These are phyloP conservation scores for Coniochaeta prunicola DNA, from an alignment of 2,329 filamentous ascomycete species.

Conservation along the genomic window DNA sequence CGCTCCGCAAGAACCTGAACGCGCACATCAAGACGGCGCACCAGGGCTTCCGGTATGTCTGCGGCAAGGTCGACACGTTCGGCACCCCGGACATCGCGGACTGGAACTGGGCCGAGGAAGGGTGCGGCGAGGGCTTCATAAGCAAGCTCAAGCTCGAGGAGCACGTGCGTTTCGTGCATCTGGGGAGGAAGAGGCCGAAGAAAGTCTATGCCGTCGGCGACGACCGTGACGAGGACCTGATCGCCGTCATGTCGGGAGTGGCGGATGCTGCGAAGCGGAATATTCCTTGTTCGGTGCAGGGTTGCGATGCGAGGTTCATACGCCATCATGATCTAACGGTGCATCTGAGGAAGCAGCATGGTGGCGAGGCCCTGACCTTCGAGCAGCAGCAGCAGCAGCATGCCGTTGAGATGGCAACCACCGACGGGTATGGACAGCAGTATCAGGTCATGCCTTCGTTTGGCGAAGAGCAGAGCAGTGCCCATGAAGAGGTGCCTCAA, in stretches of 20 bases:
- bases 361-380: constrained; percentile 2
- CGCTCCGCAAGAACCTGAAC: constrained; percentile 74
- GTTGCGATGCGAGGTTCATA: constrained; percentile 39
- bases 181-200: constrained; percentile 47
- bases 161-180: constrained; percentile 75
- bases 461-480: neutral
- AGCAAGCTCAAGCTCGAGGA: constrained; percentile 76
- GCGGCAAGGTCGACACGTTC: constrained; percentile 59
- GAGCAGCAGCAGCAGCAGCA: constrained; percentile 6
- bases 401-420: neutral
- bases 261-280: constrained; percentile 32
- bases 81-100: constrained; percentile 45
- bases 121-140: constrained; percentile 69
- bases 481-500: neutral
- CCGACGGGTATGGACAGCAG: neutral
- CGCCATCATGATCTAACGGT: constrained; percentile 42
- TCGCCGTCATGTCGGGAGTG: constrained; percentile 36
- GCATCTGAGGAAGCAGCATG: constrained; percentile 28
- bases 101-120: constrained; percentile 56
- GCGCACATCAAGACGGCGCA: constrained; percentile 74
- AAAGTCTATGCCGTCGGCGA: constrained; percentile 11
- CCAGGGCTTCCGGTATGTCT: constrained; percentile 70
- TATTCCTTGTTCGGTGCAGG: constrained; percentile 31
- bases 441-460: neutral
- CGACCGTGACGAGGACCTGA: constrained; percentile 18